Conservation (phyloP, 257 asterid genomes). For the Craterostigma plantagineum region DNA sequence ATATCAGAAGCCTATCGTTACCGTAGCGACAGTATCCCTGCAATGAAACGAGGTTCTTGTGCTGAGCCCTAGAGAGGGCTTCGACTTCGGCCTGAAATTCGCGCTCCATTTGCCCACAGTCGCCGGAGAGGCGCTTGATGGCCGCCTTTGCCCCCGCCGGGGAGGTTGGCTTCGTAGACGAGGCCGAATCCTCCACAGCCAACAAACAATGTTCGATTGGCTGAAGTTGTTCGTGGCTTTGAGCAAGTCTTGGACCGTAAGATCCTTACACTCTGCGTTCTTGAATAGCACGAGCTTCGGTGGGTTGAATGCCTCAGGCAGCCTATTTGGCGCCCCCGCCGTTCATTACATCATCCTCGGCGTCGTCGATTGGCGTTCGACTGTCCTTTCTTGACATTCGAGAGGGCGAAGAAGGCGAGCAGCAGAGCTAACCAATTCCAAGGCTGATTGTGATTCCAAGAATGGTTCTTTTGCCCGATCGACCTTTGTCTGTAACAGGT, state of each 20-base stretch:
- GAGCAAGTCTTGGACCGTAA: slow-evolving; percentile 44
- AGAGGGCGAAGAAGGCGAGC: slow-evolving; percentile 34
- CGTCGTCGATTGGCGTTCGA: slow-evolving; percentile 38
- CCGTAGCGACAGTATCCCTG: slow-evolving; percentile 83
- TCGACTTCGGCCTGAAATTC: slow-evolving; percentile 95
- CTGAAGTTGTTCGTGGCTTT: slow-evolving; percentile 65
- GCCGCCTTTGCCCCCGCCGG: slow-evolving; percentile 63
- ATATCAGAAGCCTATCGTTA: slow-evolving; percentile 47
- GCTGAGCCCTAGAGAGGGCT: slow-evolving; percentile 85
- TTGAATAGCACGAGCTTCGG: slow-evolving; percentile 73
- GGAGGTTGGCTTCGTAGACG: slow-evolving; percentile 69
- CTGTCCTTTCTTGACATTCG: slow-evolving; percentile 38
- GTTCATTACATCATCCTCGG: slow-evolving; percentile 34
- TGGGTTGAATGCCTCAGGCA: slow-evolving; percentile 38
- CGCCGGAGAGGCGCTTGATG: slow-evolving; percentile 83
- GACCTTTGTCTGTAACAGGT: slow-evolving; percentile 9
- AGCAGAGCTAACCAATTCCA: slow-evolving; percentile 45
- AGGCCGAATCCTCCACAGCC: slow-evolving; percentile 98
- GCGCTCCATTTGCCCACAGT: slow-evolving; percentile 94
- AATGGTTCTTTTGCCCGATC: slow-evolving; percentile 26
- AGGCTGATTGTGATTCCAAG: slow-evolving; percentile 53
- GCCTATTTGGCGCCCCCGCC: slow-evolving; percentile 10
- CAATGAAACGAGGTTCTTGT: slow-evolving; percentile 75
- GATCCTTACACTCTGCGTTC: slow-evolving; percentile 56
- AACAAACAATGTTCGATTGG: slow-evolving; percentile 78